Percentiles rank a stretch among this genome's conserved stretches.
Conservation (phyloP, 2,329 filamentous ascomycete species). For the Microdochium paspali region DNA sequence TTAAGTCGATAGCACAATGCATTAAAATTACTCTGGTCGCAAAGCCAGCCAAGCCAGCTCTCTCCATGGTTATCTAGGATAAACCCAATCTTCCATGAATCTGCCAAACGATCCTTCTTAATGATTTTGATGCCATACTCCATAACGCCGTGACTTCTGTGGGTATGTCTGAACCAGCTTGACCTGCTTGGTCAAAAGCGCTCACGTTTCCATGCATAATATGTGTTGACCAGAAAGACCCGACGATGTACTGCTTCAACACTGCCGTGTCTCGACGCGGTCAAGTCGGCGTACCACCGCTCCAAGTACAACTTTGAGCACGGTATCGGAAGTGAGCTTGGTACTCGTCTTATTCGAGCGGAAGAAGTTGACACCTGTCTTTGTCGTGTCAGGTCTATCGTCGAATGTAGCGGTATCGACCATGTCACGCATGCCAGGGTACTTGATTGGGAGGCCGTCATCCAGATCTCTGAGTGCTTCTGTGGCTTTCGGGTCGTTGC, state of each 20-base stretch:
- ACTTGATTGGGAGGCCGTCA: conserved; percentile 54
- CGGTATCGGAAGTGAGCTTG: conserved; percentile 54
- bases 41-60: too few relatives aligned
- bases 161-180: too few relatives aligned
- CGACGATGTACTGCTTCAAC: conserved; percentile 3
- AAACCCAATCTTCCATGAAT: too few relatives aligned
- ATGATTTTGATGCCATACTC: too few relatives aligned
- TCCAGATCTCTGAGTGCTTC: conserved; percentile 64
- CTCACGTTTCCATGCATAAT: background rate
- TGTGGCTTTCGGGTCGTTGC: conserved; percentile 57
- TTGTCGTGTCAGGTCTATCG: conserved; percentile 12
- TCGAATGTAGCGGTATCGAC: conserved; percentile 82
- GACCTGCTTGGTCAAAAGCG: too few relatives aligned
- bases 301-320: conserved; percentile 77
- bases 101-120: too few relatives aligned
- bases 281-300: conserved; percentile 62
- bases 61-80: too few relatives aligned
- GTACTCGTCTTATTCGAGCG: conserved; percentile 20
- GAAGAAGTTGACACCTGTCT: background rate
- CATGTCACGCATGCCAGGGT: conserved; percentile 65
- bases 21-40: too few relatives aligned
- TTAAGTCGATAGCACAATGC: too few relatives aligned
- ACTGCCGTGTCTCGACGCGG: conserved; percentile 21
- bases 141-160: too few relatives aligned
- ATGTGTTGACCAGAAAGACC: too few relatives aligned